Conservation (phyloP, 345 rosid genomes). For the Mallotus nudiflorus region DNA sequence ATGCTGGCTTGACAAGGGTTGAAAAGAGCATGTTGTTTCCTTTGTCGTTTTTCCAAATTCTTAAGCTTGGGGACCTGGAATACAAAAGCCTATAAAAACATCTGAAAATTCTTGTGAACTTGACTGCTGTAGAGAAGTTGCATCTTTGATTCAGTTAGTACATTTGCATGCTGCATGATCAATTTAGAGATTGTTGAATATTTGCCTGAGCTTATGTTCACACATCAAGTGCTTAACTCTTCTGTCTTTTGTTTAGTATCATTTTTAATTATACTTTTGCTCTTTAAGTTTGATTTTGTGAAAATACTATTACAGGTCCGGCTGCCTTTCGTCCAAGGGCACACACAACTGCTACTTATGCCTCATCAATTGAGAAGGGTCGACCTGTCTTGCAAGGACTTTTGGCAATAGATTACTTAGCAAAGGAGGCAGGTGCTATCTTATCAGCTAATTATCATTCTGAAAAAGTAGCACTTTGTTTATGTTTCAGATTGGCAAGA, state of each 20-base stretch:
- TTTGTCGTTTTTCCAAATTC: background rate
- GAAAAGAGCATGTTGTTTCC: background rate
- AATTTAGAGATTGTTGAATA: conserved; percentile 7
- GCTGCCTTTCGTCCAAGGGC: conserved; percentile 97
- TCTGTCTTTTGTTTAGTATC: background rate
- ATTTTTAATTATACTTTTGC: background rate
- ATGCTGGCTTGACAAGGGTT: background rate
- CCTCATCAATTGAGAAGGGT: conserved; percentile 80
- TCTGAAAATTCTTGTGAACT: background rate
- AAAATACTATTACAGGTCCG: conserved; percentile 61
- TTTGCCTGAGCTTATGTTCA: background rate
- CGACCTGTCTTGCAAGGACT: conserved; percentile 98
- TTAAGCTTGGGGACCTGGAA: background rate
- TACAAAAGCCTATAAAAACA: background rate
- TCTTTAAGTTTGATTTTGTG: conserved; percentile 16
- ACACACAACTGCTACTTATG: conserved; percentile 58
- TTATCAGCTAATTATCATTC: background rate
- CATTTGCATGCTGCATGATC: background rate
- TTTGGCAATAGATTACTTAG: conserved; percentile 89
- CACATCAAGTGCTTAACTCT: background rate
- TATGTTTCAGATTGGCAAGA: background rate
- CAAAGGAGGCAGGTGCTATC: conserved; percentile 76
- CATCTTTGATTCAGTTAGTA: background rate
- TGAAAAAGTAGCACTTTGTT: background rate
- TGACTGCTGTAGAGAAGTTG: background rate